Conservation (phyloP, 371 early-diverging fungal species). For the Paraphysoderma sedebokerense region DNA sequence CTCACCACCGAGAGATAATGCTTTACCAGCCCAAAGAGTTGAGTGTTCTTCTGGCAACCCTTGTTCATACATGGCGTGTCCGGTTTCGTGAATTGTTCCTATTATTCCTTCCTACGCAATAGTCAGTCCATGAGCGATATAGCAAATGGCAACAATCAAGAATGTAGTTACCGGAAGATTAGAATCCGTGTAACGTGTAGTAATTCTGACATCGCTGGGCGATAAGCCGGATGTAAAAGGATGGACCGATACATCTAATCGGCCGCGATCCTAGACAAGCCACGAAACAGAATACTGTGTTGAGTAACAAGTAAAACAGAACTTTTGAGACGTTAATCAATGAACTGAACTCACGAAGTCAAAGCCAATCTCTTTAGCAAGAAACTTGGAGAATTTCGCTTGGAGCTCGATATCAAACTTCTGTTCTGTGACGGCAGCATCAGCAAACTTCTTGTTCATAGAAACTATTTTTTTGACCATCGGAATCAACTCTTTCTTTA, state of each 20-base stretch:
- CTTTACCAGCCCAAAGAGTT: slow-evolving; percentile 9
- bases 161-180: slow-evolving; percentile 11
- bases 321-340: neutral
- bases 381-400: slow-evolving; percentile 10
- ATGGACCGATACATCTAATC: slow-evolving; percentile 14
- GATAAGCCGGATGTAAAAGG: slow-evolving; percentile 15
- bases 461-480: slow-evolving; percentile 15
- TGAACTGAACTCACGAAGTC: slow-evolving; percentile 7
- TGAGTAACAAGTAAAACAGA: neutral
- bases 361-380: slow-evolving; percentile 18
- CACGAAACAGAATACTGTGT: too few species aligned
- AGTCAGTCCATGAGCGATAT: neutral
- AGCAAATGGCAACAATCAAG: neutral
- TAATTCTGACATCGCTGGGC: slow-evolving; percentile 17
- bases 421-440: slow-evolving; percentile 1
- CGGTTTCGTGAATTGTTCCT: slow-evolving; percentile 17
- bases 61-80: slow-evolving; percentile 20
- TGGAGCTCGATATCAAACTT: slow-evolving; percentile 16
- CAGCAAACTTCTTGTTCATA: slow-evolving; percentile 10
- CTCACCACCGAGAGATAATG: slow-evolving; percentile 14
- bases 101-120: too few species aligned
- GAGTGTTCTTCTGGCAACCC: slow-evolving; percentile 11
- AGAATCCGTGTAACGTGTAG: slow-evolving; percentile 14
- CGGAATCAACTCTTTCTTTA: slow-evolving; percentile 15
- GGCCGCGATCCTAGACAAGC: neutral